Evolutionary conservation across 1,284 basidiomycete genomes (phyloP).

Genomic region (Fomitopsis pinicola): DNA sequence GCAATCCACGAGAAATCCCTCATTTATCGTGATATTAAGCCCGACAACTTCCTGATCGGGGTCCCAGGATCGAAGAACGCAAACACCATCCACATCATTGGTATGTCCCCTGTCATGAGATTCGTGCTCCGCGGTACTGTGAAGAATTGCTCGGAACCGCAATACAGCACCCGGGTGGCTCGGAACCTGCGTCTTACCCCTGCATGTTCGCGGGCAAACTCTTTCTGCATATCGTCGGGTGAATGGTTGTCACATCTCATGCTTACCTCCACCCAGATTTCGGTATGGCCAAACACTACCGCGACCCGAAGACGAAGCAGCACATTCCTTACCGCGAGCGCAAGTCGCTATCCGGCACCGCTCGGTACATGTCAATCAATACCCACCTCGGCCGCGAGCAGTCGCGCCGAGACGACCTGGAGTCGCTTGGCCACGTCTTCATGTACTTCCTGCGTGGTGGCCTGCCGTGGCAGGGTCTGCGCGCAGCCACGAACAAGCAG

Average conservation of each 20-base stretch:
- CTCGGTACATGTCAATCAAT: conserved; percentile 99
- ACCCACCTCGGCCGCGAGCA: conserved; percentile 92
- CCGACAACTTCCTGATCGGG: conserved; percentile 98
- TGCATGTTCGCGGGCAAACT: not conserved
- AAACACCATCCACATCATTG: conserved; percentile 90
- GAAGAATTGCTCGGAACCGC: not conserved
- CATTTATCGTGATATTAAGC: conserved; percentile 99
- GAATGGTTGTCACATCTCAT: conserved; percentile 7
- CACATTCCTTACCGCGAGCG: conserved; percentile 99
- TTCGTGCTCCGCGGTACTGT: not conserved
- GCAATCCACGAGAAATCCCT: conserved; percentile 98
- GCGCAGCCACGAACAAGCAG: conserved; percentile 96
- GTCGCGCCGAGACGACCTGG: conserved; percentile 90
- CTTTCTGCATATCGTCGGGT: not conserved
- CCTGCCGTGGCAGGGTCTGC: conserved; percentile 93
- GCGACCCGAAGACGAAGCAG: conserved; percentile 95
- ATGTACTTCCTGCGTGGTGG: conserved; percentile 97
- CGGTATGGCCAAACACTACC: conserved; percentile 98
- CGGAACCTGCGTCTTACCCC: not conserved
- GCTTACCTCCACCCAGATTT: conserved; percentile 62
- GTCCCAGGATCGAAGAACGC: conserved; percentile 90
- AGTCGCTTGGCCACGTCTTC: conserved; percentile 95
- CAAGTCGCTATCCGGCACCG: conserved; percentile 96
- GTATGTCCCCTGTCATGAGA: conserved; percentile 34
- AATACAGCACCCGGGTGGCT: too few species aligned